A percentile compares a stretch with the other conserved stretches of the same genome.
Evolutionary conservation across 495 filamentous ascomycete genomes (phyloP).

Genomic region (Cercophora scortea): DNA sequence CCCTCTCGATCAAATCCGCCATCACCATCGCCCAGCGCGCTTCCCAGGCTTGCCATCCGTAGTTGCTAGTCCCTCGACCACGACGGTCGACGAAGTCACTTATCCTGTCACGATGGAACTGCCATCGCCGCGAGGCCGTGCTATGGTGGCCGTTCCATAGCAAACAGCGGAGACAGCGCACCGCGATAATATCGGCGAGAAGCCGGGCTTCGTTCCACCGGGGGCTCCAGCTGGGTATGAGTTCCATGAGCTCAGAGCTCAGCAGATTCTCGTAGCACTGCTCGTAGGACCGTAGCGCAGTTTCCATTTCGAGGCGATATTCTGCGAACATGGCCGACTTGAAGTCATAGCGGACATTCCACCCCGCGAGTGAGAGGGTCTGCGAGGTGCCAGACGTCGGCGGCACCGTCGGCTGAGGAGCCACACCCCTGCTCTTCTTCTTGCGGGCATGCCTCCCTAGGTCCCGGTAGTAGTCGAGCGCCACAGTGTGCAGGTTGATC

Average conservation of each 20-base stretch:
- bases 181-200: slow-evolving; percentile 67
- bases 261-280: slow-evolving; percentile 77
- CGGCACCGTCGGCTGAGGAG: slow-evolving; percentile 76
- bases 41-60: slow-evolving; percentile 86
- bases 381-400: slow-evolving; percentile 76
- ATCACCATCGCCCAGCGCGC: slow-evolving; percentile 74
- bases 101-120: slow-evolving; percentile 59
- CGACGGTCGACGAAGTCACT: slow-evolving; percentile 69
- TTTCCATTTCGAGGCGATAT: slow-evolving; percentile 84
- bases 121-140: slow-evolving; percentile 68
- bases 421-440: slow-evolving; percentile 66
- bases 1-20: slow-evolving; percentile 67
- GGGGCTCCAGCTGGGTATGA: slow-evolving; percentile 76
- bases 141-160: slow-evolving; percentile 69
- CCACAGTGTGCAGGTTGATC: slow-evolving; percentile 56
- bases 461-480: slow-evolving; percentile 83
- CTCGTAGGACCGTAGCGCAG: slow-evolving; percentile 72
- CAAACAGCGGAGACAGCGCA: slow-evolving; percentile 72
- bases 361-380: slow-evolving; percentile 73
- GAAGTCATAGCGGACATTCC: slow-evolving; percentile 89
- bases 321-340: slow-evolving; percentile 86
- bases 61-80: slow-evolving; percentile 73
- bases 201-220: slow-evolving; percentile 81
- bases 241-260: slow-evolving; percentile 72
- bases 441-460: slow-evolving; percentile 79